Conservation (phyloP, 768 basidiomycete genomes). For the Cantharellus anzutake region DNA sequence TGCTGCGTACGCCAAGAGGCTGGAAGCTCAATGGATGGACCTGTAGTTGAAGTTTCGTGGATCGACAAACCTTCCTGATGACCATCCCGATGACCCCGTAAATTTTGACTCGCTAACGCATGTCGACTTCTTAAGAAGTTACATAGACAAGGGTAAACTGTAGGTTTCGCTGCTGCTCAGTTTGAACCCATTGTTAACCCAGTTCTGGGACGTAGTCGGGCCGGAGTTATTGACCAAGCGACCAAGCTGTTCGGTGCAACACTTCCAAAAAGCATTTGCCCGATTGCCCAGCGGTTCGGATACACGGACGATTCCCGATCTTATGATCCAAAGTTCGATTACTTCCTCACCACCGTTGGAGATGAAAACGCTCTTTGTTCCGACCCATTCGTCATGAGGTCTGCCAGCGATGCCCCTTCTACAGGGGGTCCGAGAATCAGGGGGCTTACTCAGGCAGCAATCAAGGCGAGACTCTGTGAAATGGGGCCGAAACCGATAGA, state of each 20-base stretch:
- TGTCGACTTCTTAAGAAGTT: conserved; percentile 55
- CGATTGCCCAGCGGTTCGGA: no score
- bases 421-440: no score
- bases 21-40: conserved; percentile 68
- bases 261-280: no score
- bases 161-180: conserved; percentile 23
- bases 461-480: no score
- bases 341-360: conserved; percentile 49
- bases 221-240: background rate
- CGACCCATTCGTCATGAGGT: conserved; percentile 31
- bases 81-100: conserved; percentile 40
- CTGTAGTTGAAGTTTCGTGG: conserved; percentile 59
- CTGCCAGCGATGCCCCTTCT: conserved; percentile 14
- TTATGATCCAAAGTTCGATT: conserved; percentile 30
- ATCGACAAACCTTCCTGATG: conserved; percentile 47
- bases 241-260: no score
- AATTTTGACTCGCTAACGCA: conserved; percentile 73
- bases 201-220: background rate
- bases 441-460: no score
- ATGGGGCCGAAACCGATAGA: no score
- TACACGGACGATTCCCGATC: background rate
- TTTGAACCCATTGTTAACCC: background rate
- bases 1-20: conserved; percentile 53
- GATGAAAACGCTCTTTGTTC: conserved; percentile 52
- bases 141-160: conserved; percentile 77